Evolutionary conservation across 73 alveolate genomes (phyloP), one percentile per base, ranked within the genome.

Genomic region (Diophrys sp.): DNA sequence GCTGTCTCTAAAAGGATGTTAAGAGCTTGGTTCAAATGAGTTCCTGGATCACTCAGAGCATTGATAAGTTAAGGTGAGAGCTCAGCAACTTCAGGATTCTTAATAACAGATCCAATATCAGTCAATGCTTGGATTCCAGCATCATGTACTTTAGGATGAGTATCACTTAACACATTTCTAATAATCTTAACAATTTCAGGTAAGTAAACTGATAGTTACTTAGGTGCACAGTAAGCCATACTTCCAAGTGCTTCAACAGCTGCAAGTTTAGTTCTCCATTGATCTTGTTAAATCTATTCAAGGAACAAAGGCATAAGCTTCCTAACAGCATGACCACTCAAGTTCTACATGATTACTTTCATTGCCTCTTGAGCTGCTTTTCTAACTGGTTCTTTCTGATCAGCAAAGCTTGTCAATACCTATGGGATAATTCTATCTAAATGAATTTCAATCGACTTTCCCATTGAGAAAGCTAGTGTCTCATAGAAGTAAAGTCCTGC

Each of bases 191-290:
- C 95, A 25, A 92, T 87, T 66, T 82, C 74, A 8, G 98, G 98
- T 8, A 92, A 83, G 77, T 83, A 77, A 28, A 66, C 66, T 25
- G 95, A 76, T 32, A 92, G 70, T 73, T 89, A 82, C 55, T 82
- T 89, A 30, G 98, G 98, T 30, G 94, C 90, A 77, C 95, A 92
- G 81, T 75, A 81, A 32, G 98, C 98, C 93, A 89, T 88, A 70
- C 89, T 82, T 26, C 98, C 95, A 5, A 92, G 84, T 70, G 98
- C 94, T 78, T 90, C 94, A 27, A 92, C 88, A 27, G 87, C 76
- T 1, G 94, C 94, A 0, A 89, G 79, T 76, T 92, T 92, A 0
- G 88, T 91, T 86, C 98, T 89, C 98, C 98, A 92, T 62, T 78
- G 79, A 11, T 91, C 98, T 24, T 33, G 80, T 55, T 89, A 87